Base-by-base conservation (phyloP, 23 red algal species). In the Pyropia yezoensis region DNA sequence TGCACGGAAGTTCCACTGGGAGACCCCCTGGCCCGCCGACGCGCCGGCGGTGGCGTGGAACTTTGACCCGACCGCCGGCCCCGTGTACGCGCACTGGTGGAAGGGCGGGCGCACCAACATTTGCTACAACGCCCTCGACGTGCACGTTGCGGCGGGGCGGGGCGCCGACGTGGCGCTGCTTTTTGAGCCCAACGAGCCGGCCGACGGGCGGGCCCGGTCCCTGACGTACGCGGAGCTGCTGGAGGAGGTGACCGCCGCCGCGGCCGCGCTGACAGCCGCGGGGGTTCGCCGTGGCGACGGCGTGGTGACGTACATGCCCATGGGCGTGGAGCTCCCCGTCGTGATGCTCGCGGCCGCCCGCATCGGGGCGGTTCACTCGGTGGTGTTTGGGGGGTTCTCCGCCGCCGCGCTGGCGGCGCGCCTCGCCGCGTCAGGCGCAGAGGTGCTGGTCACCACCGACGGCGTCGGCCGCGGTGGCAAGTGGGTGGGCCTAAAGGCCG, bases 51-150 rank as follows among this genome's bases (percentile, higher is more conserved):
- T 89, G 27, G 22, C 33, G 28, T 70, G 64, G 25, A 80, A 69
- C 55, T 89, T 80, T 55, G 47, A 67, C 49, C 23, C 61, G 29
- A 23, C 63, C 26, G 30, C 17, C 6, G n/a, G 12, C 60, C 70
- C 52, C 8, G 76, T 89, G 14, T 23, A 59, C 52, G 62, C 73
- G 15, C 52, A 52, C 15, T 81, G 76, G 21, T 30, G 71, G n/a
- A 45, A 22, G 18, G 33, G 56, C 23, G 51, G 77, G 4, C 27
- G 56, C 18, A 90, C 88, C 6, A 98, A 98, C 66, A 75, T 91
- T 22, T 87, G 86, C 39, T 98, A 91, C 75, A 98, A 98, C 67
- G 78, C 78, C 13, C 22, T 98, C 1, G 94, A 98, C 52, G 66
- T 87, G 27, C 79, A 85, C 59, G 62, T 91, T 0, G 29, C 82